A percentile compares a stretch with the other conserved stretches of the same genome.
phyloP scores from a whole-genome alignment of 495 filamentous ascomycete genomes.

The Hyaloscypha finlandica region DNA sequence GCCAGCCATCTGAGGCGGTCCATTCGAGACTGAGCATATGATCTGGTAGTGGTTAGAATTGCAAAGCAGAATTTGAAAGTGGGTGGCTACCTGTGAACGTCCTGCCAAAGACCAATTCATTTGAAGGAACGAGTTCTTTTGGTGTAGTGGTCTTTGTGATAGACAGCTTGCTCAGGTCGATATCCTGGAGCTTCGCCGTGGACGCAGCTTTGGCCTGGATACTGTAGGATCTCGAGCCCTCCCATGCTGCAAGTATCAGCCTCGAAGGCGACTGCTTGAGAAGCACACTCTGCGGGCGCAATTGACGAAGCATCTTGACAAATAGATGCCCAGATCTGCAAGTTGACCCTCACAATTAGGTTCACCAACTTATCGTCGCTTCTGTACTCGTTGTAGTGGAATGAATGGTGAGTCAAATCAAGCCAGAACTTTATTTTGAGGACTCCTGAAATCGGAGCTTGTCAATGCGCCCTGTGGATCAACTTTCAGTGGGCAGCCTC shows the following conservation, averaged over 20 bases:
- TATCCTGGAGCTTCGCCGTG: conserved; percentile 45
- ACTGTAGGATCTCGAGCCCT: conserved; percentile 55
- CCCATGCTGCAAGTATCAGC: conserved; percentile 32
- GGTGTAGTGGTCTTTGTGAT: conserved; percentile 75
- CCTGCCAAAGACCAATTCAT: conserved; percentile 83
- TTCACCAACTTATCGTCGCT: not conserved
- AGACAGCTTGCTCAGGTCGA: conserved; percentile 75
- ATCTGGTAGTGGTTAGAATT: conserved; percentile 47
- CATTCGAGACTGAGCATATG: conserved; percentile 98
- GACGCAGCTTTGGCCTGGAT: conserved; percentile 55
- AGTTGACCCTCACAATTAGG: conserved; percentile 1
- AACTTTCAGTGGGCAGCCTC: conserved; percentile 7
- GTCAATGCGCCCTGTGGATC: conserved; percentile 8
- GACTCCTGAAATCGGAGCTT: conserved; percentile 17
- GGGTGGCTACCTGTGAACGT: conserved; percentile 64
- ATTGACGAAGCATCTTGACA: conserved; percentile 35
- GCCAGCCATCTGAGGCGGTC: conserved; percentile 81
- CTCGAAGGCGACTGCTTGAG: conserved; percentile 28
- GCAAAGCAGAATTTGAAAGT: conserved; percentile 3
- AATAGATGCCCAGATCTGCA: conserved; percentile 9
- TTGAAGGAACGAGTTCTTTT: conserved; percentile 67
- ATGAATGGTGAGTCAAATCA: not conserved
- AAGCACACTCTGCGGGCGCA: conserved; percentile 25
- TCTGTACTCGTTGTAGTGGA: not conserved
- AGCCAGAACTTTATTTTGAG: conserved; percentile 8